phyloP scores from a whole-genome alignment of 2,329 filamentous ascomycete genomes.

The Fusarium lateritium region DNA sequence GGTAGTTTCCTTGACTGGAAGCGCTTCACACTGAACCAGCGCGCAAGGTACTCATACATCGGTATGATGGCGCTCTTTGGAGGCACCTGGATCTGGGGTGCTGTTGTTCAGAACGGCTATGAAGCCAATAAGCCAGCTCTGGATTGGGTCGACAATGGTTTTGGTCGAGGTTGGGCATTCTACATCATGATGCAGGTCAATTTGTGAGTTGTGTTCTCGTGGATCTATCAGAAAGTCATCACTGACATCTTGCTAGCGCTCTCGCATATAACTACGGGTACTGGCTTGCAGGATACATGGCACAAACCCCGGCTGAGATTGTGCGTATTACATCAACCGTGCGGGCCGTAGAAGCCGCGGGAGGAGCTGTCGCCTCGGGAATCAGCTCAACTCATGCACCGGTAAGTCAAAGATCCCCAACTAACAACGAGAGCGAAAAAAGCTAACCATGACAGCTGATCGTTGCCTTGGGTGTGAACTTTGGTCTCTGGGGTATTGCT shows the following conservation, averaged over 20 bases:
- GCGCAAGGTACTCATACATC: constrained; percentile 1
- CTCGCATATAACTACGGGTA: not conserved
- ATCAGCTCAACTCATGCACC: not conserved
- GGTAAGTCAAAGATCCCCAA: not conserved
- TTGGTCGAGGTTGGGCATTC: constrained; percentile 46
- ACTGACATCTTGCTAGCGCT: not conserved
- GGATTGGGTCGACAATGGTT: constrained; percentile 48
- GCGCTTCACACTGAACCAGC: not conserved
- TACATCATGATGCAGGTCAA: constrained; percentile 54
- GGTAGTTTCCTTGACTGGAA: constrained; percentile 1
- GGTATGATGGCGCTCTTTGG: constrained; percentile 43
- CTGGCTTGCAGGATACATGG: not conserved
- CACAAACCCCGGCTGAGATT: not conserved
- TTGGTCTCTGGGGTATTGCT: constrained; percentile 18
- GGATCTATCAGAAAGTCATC: not conserved
- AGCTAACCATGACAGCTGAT: constrained; percentile 9
- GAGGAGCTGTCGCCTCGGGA: not conserved
- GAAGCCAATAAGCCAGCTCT: constrained; percentile 43
- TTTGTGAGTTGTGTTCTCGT: constrained; percentile 35
- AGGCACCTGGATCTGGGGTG: constrained; percentile 50
- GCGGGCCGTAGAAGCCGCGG: not conserved
- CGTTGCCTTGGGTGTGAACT: constrained; percentile 16
- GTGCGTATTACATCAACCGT: not conserved
- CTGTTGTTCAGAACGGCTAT: constrained; percentile 51
- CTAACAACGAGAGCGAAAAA: not conserved